phyloP scores from a whole-genome alignment of 495 filamentous ascomycete genomes.

The Lasiosphaeria miniovina region DNA sequence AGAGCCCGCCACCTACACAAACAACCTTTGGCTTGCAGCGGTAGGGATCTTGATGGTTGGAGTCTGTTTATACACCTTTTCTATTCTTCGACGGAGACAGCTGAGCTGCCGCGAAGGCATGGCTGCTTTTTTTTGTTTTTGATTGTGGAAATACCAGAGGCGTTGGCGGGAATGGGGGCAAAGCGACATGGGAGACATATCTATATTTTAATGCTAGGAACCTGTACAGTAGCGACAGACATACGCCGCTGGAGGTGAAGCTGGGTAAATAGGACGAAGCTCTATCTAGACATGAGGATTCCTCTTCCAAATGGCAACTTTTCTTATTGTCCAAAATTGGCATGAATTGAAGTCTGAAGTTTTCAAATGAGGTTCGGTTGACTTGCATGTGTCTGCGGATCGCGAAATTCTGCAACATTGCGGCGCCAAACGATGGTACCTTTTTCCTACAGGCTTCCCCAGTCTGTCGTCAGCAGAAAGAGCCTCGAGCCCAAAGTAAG shows the following conservation, averaged over 20 bases:
- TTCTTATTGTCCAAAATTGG: neutral
- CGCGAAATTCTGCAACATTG: no score
- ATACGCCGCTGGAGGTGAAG: neutral
- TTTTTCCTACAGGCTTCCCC: no score
- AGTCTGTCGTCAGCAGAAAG: no score
- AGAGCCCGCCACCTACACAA: conserved; percentile 42
- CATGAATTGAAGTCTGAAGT: no score
- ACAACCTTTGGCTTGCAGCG: conserved; percentile 34
- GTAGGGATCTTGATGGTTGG: conserved; percentile 6
- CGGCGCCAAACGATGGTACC: no score
- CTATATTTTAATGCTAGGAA: conserved; percentile 17
- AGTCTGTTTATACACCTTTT: conserved; percentile 22
- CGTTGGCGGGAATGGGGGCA: conserved; percentile 15
- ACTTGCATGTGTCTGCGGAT: no score
- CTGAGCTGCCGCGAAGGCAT: conserved; percentile 17
- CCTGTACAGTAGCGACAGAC: neutral
- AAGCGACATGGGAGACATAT: neutral
- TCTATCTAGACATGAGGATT: neutral
- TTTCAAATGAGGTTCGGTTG: no score
- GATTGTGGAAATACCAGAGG: conserved; percentile 26
- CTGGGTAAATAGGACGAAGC: neutral
- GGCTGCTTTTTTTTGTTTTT: conserved; percentile 15
- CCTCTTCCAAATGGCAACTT: neutral
- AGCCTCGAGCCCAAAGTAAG: no score
- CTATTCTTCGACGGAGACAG: conserved; percentile 26